phyloP scores from a whole-genome alignment of 2,329 filamentous ascomycete species.

The Allantophomopsis lycopodina region DNA sequence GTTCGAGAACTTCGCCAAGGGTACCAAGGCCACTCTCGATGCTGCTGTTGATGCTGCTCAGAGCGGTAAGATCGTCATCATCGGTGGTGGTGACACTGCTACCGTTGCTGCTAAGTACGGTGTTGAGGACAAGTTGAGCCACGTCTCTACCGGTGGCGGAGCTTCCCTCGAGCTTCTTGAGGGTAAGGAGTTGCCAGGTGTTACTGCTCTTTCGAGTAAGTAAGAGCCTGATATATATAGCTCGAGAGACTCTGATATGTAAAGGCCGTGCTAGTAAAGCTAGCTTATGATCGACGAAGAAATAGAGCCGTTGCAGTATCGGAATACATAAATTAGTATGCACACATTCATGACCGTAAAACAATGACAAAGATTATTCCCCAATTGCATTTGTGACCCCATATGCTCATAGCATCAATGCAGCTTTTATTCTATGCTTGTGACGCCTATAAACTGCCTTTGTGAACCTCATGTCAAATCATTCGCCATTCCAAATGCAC shows the following conservation, averaged over 20 bases:
- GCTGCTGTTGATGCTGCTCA: constrained; percentile 71
- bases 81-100: constrained; percentile 94
- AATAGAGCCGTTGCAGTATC: neutral
- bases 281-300: constrained; percentile 10
- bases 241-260: constrained; percentile 14
- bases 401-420: no score
- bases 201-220: constrained; percentile 75
- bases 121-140: constrained; percentile 92
- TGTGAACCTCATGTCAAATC: constrained; percentile 8
- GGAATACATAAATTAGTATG: no score
- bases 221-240: constrained; percentile 23
- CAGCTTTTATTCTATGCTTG: no score
- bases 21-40: constrained; percentile 85
- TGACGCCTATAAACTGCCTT: constrained; percentile 2
- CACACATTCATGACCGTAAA: no score
- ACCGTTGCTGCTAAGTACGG: constrained; percentile 96
- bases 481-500: constrained; percentile 8
- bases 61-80: constrained; percentile 90
- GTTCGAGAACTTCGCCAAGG: constrained; percentile 84
- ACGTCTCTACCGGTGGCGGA: constrained; percentile 94
- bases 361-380: no score
- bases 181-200: constrained; percentile 94
- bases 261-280: constrained; percentile 14
- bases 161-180: constrained; percentile 92
- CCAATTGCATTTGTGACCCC: no score